Base-by-base conservation (phyloP, 1,139 yeast genomes). In the Magnusiomyces tetraspermus region DNA sequence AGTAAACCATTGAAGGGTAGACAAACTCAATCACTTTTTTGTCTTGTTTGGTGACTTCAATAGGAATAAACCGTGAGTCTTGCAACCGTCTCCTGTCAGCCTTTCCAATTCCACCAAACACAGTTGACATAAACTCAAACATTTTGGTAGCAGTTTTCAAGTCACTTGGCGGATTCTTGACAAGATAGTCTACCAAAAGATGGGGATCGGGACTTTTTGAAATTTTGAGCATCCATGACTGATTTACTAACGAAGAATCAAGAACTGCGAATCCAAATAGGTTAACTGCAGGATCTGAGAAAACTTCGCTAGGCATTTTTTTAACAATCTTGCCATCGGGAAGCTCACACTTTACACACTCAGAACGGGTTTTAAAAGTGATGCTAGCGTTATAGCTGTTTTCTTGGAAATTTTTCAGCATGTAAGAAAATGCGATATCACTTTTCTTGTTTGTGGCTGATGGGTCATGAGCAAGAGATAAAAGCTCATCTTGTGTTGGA, bases 261-360 rank as follows among this genome's bases (percentile, higher is more conserved):
- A 72, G 60, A 1, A 70, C 65, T 0, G 68, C 63, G 26, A 67
- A 59, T 1, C 67, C 71, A 59, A 71, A 71, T 24, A 59, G 19
- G 1, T 52, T 60, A 2, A 62, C 61, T 21, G 60, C 57, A 0
- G 50, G 44, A 21, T 62, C 65, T 1, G 59, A 49, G 54, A 38
- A 70, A 48, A 71, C 67, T 6, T 60, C 60, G 1, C 49, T 42
- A 0, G 73, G 72, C 8, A 60, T 43, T 15, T 55, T 55, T 13
- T 57, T 45, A 24, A 52, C 48, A 36, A 36, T 45, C 49, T 50
- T 54, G 17, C 59, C 62, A 17, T 54, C 31, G 6, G 52, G 46
- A 3, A 51, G 28, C 1, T 38, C 52, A 21, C 63, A 59, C 0
- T 71, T 69, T 3, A 68, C 55, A 28, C 67, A 55, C 31, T 55